Base-by-base conservation (phyloP, 2,329 filamentous ascomycete genomes). In the Colletotrichum orbiculare region DNA sequence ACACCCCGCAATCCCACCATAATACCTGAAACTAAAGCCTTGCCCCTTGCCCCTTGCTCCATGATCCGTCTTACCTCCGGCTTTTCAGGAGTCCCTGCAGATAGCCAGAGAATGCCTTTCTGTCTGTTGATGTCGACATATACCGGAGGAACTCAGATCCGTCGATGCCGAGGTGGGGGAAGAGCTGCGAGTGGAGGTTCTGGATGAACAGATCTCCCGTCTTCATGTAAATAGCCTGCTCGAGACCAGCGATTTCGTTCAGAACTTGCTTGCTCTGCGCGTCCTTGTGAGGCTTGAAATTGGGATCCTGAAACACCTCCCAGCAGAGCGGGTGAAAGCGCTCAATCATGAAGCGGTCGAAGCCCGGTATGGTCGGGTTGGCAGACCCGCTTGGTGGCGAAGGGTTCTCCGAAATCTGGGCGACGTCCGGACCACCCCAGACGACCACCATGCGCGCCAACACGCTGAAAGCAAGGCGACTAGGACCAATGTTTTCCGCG, bases 211-310 rank as follows among this genome's bases (percentile, higher is more conserved):
- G 85, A 55, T 91, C 87, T 34, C 96, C 96, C 11, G 93, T 95
- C 81, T 98, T 98, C 70, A 87, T 85, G 74, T 97, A 95, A 67
- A 99, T 96, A 41, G 87, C 90, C 78, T 96, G 93, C 78, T 99
- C 94, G 64, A 99, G 80, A 3, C 85, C 87, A 3, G 94, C 94
- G 67, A 97, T 93, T 80, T 99, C 96, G 60, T 89, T 89, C 43
- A 99, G 85, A 1, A 97, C 92, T 76, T 94, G 91, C 75, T 91
- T 92, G 39, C 92, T 92, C 79, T 97, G 94, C 2, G 94, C 94
- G 75, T 99, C 96, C 59, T 81, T 79, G 68, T 89, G 89, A 1
- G 93, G 88, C 69, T 91, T 91, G 83, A 98, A 97, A 17, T 85
- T 85, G 6, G 91, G 84, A 48, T 94, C 91, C 43, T 88, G 88